These are phyloP conservation scores for Penicillium brevicompactum DNA, from an alignment of 2,329 filamentous ascomycete genomes.

Conservation along the genomic window DNA sequence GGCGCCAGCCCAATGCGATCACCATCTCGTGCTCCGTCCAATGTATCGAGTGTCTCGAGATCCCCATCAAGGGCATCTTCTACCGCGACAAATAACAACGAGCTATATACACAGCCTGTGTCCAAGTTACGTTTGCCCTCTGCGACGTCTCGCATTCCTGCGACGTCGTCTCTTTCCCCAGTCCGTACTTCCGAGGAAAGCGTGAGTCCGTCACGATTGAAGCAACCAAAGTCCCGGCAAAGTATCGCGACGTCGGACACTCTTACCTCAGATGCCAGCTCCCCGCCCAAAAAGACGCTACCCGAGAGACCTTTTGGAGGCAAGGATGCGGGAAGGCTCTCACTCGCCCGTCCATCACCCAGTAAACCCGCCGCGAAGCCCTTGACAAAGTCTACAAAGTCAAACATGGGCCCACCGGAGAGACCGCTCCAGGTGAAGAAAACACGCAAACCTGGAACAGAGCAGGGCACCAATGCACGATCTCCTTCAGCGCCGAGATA, in stretches of 20 bases:
- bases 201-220: slow-evolving; percentile 30
- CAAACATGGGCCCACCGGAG: slow-evolving; percentile 30
- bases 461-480: slow-evolving; percentile 30
- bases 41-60: slow-evolving; percentile 52
- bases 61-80: slow-evolving; percentile 49
- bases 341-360: slow-evolving; percentile 57
- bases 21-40: slow-evolving; percentile 64
- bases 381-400: slow-evolving; percentile 33
- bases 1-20: slow-evolving; percentile 62
- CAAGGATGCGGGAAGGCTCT: slow-evolving; percentile 51
- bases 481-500: slow-evolving; percentile 37
- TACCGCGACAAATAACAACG: slow-evolving; percentile 56
- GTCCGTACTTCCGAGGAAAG: slow-evolving; percentile 17
- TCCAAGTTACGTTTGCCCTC: slow-evolving; percentile 38
- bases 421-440: slow-evolving; percentile 44
- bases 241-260: slow-evolving; percentile 16
- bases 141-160: slow-evolving; percentile 34
- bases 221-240: slow-evolving; percentile 23
- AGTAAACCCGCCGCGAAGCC: slow-evolving; percentile 60
- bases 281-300: slow-evolving; percentile 19
- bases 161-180: slow-evolving; percentile 24
- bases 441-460: slow-evolving; percentile 38
- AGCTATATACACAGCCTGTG: slow-evolving; percentile 45
- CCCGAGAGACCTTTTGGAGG: slow-evolving; percentile 38
- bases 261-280: slow-evolving; percentile 15